Conservation (phyloP, 768 basidiomycete genomes). For the Hygrocybe coccinea region DNA sequence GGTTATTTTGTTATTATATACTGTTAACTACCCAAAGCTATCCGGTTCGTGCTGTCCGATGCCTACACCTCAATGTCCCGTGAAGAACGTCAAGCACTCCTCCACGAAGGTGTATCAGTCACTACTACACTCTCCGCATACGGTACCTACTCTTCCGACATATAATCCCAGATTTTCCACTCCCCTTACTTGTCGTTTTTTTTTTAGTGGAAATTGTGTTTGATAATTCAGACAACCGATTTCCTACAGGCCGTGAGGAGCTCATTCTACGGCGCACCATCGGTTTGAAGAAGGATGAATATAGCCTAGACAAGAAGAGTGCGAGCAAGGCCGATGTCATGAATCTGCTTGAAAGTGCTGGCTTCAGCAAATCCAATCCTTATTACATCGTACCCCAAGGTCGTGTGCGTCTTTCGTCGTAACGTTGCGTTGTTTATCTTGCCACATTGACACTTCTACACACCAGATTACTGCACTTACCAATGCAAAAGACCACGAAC, state of each 20-base stretch:
- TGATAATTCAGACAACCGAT: constrained; percentile 90
- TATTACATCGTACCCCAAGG: constrained; percentile 99
- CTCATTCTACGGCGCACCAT: constrained; percentile 90
- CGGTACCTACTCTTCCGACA: constrained; percentile 41
- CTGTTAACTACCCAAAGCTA: constrained; percentile 47
- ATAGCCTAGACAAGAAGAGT: constrained; percentile 93
- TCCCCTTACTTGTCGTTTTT: constrained; percentile 1
- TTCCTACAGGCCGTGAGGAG: constrained; percentile 86
- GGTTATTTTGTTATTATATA: not conserved
- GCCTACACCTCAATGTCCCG: constrained; percentile 94
- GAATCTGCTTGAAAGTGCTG: constrained; percentile 93
- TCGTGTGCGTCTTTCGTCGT: constrained; percentile 60
- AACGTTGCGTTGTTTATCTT: not conserved
- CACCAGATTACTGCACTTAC: constrained; percentile 88
- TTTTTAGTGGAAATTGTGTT: constrained; percentile 83
- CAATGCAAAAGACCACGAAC: constrained; percentile 93
- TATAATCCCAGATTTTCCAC: not conserved
- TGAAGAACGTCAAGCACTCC: constrained; percentile 87
- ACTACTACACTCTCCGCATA: constrained; percentile 89
- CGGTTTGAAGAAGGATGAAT: constrained; percentile 97
- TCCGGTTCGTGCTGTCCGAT: constrained; percentile 96
- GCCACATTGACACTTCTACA: not conserved
- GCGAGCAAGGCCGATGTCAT: constrained; percentile 96
- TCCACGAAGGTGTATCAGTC: constrained; percentile 89
- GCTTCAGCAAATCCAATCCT: constrained; percentile 96